Conservation (phyloP, 1,139 yeast genomes). For the Pichia sp. region DNA sequence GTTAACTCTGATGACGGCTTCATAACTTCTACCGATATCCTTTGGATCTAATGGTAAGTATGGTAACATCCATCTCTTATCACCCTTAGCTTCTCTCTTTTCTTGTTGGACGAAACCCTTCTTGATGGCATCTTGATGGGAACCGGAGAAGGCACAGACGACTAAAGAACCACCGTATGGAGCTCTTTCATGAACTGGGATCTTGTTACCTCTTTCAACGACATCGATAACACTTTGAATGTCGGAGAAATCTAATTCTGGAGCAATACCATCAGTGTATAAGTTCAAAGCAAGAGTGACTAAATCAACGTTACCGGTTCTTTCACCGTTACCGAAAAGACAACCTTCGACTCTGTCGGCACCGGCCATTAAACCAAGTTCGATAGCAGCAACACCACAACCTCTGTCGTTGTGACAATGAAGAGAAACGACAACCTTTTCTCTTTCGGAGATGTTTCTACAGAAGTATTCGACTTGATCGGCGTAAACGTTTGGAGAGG, state of each 20-base stretch:
- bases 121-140: constrained; percentile 98
- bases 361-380: constrained; percentile 91
- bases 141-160: constrained; percentile 94
- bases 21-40: constrained; percentile 95
- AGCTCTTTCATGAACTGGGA: constrained; percentile 89
- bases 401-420: constrained; percentile 98
- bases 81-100: constrained; percentile 47
- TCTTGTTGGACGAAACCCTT: constrained; percentile 75
- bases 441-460: constrained; percentile 77
- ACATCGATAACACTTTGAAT: constrained; percentile 78
- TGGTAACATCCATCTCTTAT: constrained; percentile 76
- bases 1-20: constrained; percentile 96
- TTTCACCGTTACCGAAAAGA: constrained; percentile 96
- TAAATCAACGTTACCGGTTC: constrained; percentile 97
- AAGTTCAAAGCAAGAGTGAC: constrained; percentile 93
- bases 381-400: constrained; percentile 97
- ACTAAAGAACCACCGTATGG: constrained; percentile 97
- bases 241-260: constrained; percentile 86
- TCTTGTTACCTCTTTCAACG: constrained; percentile 92
- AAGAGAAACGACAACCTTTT: constrained; percentile 81
- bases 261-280: constrained; percentile 92
- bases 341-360: constrained; percentile 99
- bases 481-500: constrained; percentile 92
- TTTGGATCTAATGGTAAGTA: constrained; percentile 95
- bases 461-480: constrained; percentile 95